Conservation (phyloP, 176 grass and related monocot genomes). For the Bolboschoenus planiculmis region DNA sequence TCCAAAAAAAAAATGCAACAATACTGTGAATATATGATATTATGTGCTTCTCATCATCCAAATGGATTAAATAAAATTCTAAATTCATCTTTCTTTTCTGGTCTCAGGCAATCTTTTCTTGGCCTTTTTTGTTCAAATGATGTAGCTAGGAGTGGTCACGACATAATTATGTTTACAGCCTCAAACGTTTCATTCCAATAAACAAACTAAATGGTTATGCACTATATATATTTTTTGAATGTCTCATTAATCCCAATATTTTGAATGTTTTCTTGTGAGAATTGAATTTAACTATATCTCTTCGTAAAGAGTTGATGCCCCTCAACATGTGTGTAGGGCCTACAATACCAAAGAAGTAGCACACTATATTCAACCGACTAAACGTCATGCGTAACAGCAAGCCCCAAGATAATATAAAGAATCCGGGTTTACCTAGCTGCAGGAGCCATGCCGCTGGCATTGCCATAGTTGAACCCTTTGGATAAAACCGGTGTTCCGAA, state of each 20-base stretch:
- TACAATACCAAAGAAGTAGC: background rate
- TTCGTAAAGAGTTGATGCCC: background rate
- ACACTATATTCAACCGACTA: background rate
- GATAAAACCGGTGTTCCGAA: slow-evolving; percentile 43
- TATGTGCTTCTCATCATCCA: background rate
- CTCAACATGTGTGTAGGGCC: background rate
- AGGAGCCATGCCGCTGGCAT: slow-evolving; percentile 80
- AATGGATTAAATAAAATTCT: background rate
- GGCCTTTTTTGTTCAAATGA: background rate
- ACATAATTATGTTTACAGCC: background rate
- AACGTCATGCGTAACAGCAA: background rate
- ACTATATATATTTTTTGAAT: background rate
- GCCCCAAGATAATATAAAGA: slow-evolving; percentile 3
- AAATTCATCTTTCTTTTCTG: background rate
- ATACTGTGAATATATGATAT: background rate
- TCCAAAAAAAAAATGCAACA: slow-evolving; percentile 6
- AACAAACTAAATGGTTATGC: background rate
- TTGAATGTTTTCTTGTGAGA: background rate
- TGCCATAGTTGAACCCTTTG: slow-evolving; percentile 67
- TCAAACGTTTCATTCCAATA: background rate
- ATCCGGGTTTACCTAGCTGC: slow-evolving; percentile 58
- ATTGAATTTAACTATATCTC: background rate
- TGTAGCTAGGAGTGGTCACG: background rate
- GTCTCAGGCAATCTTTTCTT: background rate
- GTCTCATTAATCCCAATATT: background rate